Evolutionary conservation across 2,329 filamentous ascomycete genomes (phyloP).

Genomic region (Peltaster fructicola): DNA sequence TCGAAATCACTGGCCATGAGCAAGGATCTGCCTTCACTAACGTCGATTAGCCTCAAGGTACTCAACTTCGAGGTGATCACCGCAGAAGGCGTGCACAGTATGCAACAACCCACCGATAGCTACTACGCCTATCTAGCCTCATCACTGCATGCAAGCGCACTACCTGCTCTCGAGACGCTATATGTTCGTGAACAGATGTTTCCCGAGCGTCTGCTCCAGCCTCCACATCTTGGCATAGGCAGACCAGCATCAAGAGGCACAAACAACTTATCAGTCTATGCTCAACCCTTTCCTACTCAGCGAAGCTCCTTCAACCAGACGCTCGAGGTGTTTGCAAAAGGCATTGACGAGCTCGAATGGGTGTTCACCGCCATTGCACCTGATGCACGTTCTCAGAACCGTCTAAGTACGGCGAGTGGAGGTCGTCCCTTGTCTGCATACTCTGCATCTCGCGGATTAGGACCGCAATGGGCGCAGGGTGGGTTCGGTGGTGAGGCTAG

Average conservation of each 20-base stretch:
- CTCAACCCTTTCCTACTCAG: constrained; percentile 1
- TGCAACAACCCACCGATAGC: constrained; percentile 33
- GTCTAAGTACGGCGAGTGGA: constrained; percentile 21
- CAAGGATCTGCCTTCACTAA: constrained; percentile 42
- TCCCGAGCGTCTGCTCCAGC: constrained; percentile 54
- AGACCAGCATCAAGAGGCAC: no score
- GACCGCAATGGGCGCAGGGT: constrained; percentile 34
- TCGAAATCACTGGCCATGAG: constrained; percentile 36
- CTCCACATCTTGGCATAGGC: constrained; percentile 38
- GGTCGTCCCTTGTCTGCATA: constrained; percentile 29
- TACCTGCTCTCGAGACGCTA: constrained; percentile 57
- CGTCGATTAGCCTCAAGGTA: constrained; percentile 49
- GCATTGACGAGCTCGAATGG: constrained; percentile 50
- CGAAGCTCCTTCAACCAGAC: constrained; percentile 30
- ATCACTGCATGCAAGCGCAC: constrained; percentile 58
- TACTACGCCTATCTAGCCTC: constrained; percentile 77
- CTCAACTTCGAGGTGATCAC: constrained; percentile 72
- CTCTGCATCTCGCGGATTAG: constrained; percentile 28
- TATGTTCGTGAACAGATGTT: constrained; percentile 79
- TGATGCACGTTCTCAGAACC: constrained; percentile 19
- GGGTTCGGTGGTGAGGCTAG: constrained; percentile 36
- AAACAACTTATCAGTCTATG: no score
- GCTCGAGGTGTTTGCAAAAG: constrained; percentile 47
- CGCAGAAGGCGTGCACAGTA: constrained; percentile 39
- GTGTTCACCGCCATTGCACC: constrained; percentile 45